Conservation (phyloP, 2,329 filamentous ascomycete genomes). For the Pseudogymnoascus sp. region DNA sequence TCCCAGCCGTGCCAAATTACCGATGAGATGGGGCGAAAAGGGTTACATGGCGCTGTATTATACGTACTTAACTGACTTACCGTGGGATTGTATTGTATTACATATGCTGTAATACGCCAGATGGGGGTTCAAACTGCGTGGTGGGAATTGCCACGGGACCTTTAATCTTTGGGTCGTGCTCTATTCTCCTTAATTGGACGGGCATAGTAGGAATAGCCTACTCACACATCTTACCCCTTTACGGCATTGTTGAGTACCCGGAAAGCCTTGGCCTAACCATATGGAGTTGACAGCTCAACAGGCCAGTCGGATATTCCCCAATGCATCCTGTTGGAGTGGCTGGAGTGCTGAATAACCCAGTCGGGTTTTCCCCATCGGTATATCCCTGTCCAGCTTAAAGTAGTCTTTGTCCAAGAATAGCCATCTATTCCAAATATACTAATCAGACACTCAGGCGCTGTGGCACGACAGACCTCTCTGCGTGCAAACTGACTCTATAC, state of each 20-base stretch:
- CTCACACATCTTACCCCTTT: background rate
- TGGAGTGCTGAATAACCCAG: background rate
- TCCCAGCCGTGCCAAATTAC: constrained; percentile 6
- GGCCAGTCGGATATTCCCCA: background rate
- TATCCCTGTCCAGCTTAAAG: background rate
- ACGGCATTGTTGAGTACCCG: background rate
- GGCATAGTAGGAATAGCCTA: background rate
- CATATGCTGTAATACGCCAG: background rate
- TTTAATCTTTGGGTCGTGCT: background rate
- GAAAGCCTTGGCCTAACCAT: background rate
- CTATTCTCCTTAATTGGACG: background rate
- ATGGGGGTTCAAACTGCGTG: background rate
- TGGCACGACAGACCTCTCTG: background rate
- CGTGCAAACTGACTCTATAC: constrained; percentile 4
- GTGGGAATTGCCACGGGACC: background rate
- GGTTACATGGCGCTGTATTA: background rate
- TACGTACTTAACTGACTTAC: background rate
- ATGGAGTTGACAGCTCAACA: background rate
- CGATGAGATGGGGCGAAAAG: background rate
- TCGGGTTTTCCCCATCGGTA: background rate
- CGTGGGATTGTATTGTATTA: background rate
- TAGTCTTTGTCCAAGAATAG: background rate
- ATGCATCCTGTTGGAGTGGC: background rate
- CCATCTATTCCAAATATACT: background rate
- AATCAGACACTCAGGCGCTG: background rate